Evolutionary conservation across 331 rosid species (phyloP), one percentile per base, ranked within the genome.

Genomic region (Prunus yedoensis): DNA sequence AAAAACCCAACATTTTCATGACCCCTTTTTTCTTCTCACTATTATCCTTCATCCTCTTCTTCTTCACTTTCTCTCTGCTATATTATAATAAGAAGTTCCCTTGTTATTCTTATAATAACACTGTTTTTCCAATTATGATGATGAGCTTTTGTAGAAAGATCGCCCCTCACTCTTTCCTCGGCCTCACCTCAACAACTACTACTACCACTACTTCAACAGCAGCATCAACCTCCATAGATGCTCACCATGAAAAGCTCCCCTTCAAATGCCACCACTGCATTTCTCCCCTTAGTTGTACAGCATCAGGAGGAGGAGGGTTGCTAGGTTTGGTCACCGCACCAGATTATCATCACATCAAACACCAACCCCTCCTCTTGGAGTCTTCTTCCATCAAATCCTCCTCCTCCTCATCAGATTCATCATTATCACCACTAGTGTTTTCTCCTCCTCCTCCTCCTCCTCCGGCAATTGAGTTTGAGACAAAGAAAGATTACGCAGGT

Each of bases 131-230:
- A 73, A n/a, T 63, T 12, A 85, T 83, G 86, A 85, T 85, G 84
- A 80, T 89, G 71, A 91, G 74, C 57, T 63, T 89, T 27, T 89
- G 83, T 78, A 85, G 74, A 72, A 91, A 76, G 7, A 83, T 79
- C 61, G 57, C 85, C n/a, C 81, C 89, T 25, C 81, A 81, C 87
- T 78, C 83, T 53, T 74, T 88, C 28, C 64, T 81, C 0, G 47
- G 62, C 25, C 68, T 73, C 68, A 9, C 53, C 74, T 7, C 65
- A 43, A 15, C 77, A 53, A 10, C 71, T 13, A 9, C 75, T 46
- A n/a, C 69, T 38, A 18, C 74, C 7, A 2, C 72, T 21, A 11
- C 21, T 11, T 15, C 30, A 73, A 45, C 70, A 21, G 13, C 74
- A 6, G 43, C 43, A 35, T 35, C 43, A 14, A 14, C 71, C 28